Base-by-base conservation (phyloP, 2,329 filamentous ascomycete species). In the Decorospora gaudefroyi region DNA sequence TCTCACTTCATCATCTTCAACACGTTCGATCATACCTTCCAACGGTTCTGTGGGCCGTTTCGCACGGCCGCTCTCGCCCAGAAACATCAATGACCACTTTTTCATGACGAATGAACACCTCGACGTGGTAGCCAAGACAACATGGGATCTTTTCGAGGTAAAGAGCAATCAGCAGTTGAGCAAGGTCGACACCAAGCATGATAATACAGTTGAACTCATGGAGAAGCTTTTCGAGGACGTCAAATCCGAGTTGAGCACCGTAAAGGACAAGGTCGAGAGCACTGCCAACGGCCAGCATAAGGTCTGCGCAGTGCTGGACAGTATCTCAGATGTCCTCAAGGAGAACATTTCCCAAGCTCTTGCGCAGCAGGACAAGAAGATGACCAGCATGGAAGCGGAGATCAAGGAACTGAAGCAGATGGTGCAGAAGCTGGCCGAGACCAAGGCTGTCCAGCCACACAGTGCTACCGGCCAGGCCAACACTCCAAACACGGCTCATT, bases 21-120 rank as follows among this genome's bases (percentile, higher is more conserved):
- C 34, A n/a, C 49, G 33, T 9, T 35, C 46, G 6, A 31, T 48
- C 10, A 23, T 42, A 19, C 29, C 38, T 15, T 23, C 38, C 3
- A 26, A 26, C 6, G 33, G 18, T 17, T 15, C 44, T 6, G 33
- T 42, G 12, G 21, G 38, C 4, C 38, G 34, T 21, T 42, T 36
- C 15, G 32, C 39, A 5, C 43, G 39, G 6, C 38, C 32, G 3
- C 17, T 46, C 19, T 42, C 50, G 23, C 52, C 49, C 13, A 58
- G 49, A 34, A 44, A 35, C 6, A 52, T 59, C 11, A 53, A 59
- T 4, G 61, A 64, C n/a, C 65, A 69, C 41, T 70, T 71, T 52
- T 62, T 52, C 46, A 66, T 68, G 58, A 60, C 59, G 6, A 68
- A 70, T 34, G 59, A 65, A 34, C 68, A 71, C 49, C 60, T 71